Evolutionary conservation across 371 early-diverging fungal species (phyloP), one percentile per base, ranked within the genome.

Genomic region (Coemansia sp.): DNA sequence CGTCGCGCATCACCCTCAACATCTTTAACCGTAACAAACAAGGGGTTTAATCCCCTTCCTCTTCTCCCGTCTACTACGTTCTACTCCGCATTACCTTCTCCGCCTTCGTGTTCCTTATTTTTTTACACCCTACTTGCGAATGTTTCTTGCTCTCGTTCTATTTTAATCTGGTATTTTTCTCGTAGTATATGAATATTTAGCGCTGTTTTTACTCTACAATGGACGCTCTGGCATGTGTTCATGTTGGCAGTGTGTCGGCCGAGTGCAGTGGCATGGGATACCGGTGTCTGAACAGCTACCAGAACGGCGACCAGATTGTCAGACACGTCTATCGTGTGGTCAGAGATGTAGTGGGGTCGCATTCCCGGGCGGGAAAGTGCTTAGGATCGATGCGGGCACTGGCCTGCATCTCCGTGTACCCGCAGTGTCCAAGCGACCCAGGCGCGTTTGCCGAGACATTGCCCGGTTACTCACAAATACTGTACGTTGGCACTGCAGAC

Each of bases 21-120:
- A 62, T 72, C 5, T 72, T 72, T 59, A 61, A 62, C 5, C 50
- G 64, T 50, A 65, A 61, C 53, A 61, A 61, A 40, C 55, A 53
- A 52, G 14, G 38, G 36, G 36, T 33, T 47, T 35, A 35, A 54
- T 26, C 38, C 39, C 39, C 36, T n/a, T n/a, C 26, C 10, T 16
- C 16, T n/a, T 47, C 16, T 47, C 7, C 12, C 11, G 4, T 8
- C 34, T 36, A 35, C 16, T 34, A 0, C 53, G 26, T 50, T 52
- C 34, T 34, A 35, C 55, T 54, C 20, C 20, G n/a, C 20, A n/a
- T 47, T 20, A 47, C 20, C 47, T 39, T 39, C 26, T 54, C 35
- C 26, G 20, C 26, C 35, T 48, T 3, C 33, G 20, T 26, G n/a
- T 55, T 16, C n/a, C 41, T 26, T 41, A 30, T 41, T 5, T 40